Evolutionary conservation across 805 yeast genomes (phyloP), one percentile per base, ranked within the genome.

Genomic region (Hanseniaspora opuntiae): DNA sequence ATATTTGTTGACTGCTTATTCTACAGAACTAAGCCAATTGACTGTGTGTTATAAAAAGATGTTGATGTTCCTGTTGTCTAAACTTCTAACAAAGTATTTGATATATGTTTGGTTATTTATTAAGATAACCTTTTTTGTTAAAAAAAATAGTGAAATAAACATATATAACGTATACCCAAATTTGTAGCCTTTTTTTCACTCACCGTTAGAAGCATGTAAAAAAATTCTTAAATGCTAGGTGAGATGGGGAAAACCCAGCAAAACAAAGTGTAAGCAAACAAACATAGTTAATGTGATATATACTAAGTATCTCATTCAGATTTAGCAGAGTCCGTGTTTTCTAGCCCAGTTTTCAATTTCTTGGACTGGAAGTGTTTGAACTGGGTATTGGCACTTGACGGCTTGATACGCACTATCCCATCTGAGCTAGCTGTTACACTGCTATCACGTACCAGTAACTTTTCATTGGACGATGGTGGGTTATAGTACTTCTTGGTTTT

Each of bases 401-500:
- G 22, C 44, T 49, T 6, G 12, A 36, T 47, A 28, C 51, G 42
- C n/a, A 37, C 42, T 22, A 25, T 39, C 22, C 39, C 48, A 20
- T 53, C 55, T 3, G 51, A 37, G 12, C 45, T 47, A 12, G 53
- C 35, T 10, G 51, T 41, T 6, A 39, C 46, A 20, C 22, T 32
- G 22, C 35, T 28, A 2, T 25, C 35, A 8, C 25, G 35, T 32
- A 44, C 24, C 16, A 51, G 12, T 10, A 51, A 25, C 39, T 33
- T 51, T 1, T 44, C 45, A 30, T 51, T 51, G 8, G 54, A n/a
- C 8, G 20, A 35, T 28, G 69, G 68, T 47, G 65, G 67, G 35
- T 58, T 51, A 53, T 66, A 66, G 51, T 63, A 61, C 44, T 63
- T 60, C 56, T 60, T 65, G 3, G 63, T 58, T 56, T 66, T 66